Evolutionary conservation across 2,329 filamentous ascomycete species (phyloP), one percentile per base, ranked within the genome.

Genomic region (Sclerotinia nivalis): DNA sequence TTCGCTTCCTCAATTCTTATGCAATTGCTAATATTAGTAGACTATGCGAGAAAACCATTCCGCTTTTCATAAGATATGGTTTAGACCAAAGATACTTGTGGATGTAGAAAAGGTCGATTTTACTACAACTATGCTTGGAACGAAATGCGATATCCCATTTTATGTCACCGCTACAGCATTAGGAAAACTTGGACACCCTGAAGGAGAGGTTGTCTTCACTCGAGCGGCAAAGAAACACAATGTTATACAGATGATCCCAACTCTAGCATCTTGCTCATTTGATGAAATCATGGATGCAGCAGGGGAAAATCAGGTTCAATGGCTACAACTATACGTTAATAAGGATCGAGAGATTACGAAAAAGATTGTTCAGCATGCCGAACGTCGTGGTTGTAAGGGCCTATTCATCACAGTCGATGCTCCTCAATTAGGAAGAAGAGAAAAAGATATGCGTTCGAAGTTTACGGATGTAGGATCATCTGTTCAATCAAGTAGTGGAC

Each of bases 361-460:
- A 81, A 88, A 88, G 73, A 98, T 99, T 75, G 91, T 99, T 62
- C 81, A 95, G 82, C 93, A 98, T 81, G 96, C 96, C 71, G 96
- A 99, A 83, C 84, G 84, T 77, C 90, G 96, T 69, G 96, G 96
- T 40, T 98, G 96, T 85, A 96, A 93, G 82, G 96, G 91, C 13
- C 88, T 99, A 25, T 99, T 99, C 85, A 97, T 99, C 83, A 99
- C 96, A 2, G 96, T 99, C 68, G 96, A 99, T 80, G 96, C 96
- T 66, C 96, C 96, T 8, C 95, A 98, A 81, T 89, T 99, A 31
- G 96, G 96, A 55, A 89, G 96, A 52, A 87, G 96, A 74, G 96
- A 99, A 81, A 99, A 98, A 84, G 96, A 98, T 80, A 98, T 98
- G 96, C 92, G 96, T 52, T 88, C 87, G 74, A 98, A 98, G 81